These are phyloP conservation scores for Kazachstania viticola DNA, from an alignment of 805 yeast genomes.

Conservation along the genomic window DNA sequence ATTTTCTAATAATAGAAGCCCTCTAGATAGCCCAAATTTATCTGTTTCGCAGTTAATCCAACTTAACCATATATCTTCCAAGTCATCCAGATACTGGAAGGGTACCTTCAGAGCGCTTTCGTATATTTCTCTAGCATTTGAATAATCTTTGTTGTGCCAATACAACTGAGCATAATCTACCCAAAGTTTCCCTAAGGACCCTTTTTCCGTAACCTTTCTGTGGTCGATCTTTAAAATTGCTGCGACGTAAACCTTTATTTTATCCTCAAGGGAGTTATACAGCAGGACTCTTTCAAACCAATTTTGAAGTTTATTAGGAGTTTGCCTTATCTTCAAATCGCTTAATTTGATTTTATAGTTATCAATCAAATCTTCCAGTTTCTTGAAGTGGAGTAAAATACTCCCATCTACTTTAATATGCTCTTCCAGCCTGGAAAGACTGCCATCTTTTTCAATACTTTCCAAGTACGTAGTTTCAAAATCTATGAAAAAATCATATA, in stretches of 20 bases:
- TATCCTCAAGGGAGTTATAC: constrained; percentile 29
- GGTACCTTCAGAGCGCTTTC: constrained; percentile 64
- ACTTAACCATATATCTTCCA: constrained; percentile 55
- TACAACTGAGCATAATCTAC: constrained; percentile 54
- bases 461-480: constrained; percentile 28
- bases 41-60: constrained; percentile 69
- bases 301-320: constrained; percentile 45
- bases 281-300: constrained; percentile 59
- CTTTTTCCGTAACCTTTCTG: constrained; percentile 27
- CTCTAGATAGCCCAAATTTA: constrained; percentile 35
- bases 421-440: constrained; percentile 24
- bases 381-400: constrained; percentile 32
- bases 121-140: constrained; percentile 50
- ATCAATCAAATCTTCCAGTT: constrained; percentile 45
- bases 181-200: constrained; percentile 55
- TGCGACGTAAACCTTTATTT: constrained; percentile 40
- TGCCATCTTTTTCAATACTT: constrained; percentile 3
- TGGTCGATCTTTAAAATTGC: constrained; percentile 65
- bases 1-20: constrained; percentile 30
- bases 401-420: constrained; percentile 31
- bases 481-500: constrained; percentile 54
- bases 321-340: constrained; percentile 55
- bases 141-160: constrained; percentile 40
- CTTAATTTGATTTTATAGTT: constrained; percentile 46
- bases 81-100: constrained; percentile 46